Evolutionary conservation across 257 asterid species (phyloP).

Genomic region (Linderniella brevidens): DNA sequence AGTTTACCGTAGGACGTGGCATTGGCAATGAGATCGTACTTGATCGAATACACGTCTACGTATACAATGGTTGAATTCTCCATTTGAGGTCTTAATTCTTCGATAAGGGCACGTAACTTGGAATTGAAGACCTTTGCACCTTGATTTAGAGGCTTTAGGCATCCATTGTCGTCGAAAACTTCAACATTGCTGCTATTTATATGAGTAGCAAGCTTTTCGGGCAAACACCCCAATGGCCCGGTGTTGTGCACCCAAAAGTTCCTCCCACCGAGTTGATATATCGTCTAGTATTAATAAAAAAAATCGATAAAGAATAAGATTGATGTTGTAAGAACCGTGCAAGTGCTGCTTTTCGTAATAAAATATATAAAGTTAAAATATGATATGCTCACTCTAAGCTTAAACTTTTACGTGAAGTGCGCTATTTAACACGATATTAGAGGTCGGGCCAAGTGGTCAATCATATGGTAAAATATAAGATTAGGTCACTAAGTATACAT

Average conservation of each 20-base stretch:
- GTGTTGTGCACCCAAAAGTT: conserved; percentile 39
- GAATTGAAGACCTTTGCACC: conserved; percentile 24
- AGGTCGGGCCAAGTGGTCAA: no score
- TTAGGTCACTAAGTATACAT: no score
- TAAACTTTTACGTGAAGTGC: no score
- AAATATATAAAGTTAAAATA: no score
- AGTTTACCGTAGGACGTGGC: conserved; percentile 12
- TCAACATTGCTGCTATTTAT: background rate
- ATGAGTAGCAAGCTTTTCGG: conserved; percentile 19
- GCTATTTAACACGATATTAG: no score
- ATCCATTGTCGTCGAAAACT: conserved; percentile 24
- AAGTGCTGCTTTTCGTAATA: no score
- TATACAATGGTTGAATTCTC: conserved; percentile 16
- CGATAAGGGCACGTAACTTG: conserved; percentile 12
- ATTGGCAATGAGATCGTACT: conserved; percentile 18
- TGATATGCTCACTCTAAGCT: no score
- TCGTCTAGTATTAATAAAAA: conserved; percentile 5
- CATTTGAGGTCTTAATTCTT: conserved; percentile 17
- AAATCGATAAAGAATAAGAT: no score
- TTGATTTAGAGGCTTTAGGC: conserved; percentile 18
- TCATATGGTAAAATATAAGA: no score
- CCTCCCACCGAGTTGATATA: conserved; percentile 28
- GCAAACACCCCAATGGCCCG: conserved; percentile 43
- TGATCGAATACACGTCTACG: conserved; percentile 22
- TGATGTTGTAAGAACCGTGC: no score